Conservation (phyloP, 2,329 filamentous ascomycete genomes). For the Lasiodiplodia theobromae region DNA sequence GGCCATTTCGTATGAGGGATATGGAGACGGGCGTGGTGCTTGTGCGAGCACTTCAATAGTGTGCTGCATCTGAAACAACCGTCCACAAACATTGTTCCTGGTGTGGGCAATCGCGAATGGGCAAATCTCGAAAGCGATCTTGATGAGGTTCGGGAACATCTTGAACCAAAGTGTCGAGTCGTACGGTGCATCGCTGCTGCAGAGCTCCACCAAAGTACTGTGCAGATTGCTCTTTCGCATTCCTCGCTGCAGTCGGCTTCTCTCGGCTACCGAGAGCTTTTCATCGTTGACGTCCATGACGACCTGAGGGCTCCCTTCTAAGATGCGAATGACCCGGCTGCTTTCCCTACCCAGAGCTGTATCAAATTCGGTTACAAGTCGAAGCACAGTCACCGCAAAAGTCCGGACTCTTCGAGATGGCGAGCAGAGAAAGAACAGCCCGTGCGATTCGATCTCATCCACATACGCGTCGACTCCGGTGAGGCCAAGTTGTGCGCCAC, state of each 20-base stretch:
- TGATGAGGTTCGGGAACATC: constrained; percentile 93
- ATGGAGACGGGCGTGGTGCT: constrained; percentile 54
- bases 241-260: constrained; percentile 88
- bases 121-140: constrained; percentile 88
- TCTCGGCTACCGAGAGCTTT: constrained; percentile 86
- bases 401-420: constrained; percentile 88
- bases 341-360: constrained; percentile 82
- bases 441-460: constrained; percentile 95
- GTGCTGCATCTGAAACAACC: constrained; percentile 91
- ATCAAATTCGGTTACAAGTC: constrained; percentile 93
- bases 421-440: constrained; percentile 95
- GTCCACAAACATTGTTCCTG: constrained; percentile 89
- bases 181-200: constrained; percentile 93
- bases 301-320: constrained; percentile 86
- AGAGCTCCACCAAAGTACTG: constrained; percentile 89
- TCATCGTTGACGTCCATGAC: constrained; percentile 95
- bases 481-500: constrained; percentile 80
- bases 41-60: constrained; percentile 82
- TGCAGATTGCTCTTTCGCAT: constrained; percentile 84
- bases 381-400: constrained; percentile 90
- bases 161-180: constrained; percentile 98
- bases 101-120: constrained; percentile 90
- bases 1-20: constrained; percentile 69
- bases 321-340: constrained; percentile 85
- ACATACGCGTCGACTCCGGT: constrained; percentile 92